Conservation (phyloP, 768 basidiomycete genomes). For the Panellus pusillus region DNA sequence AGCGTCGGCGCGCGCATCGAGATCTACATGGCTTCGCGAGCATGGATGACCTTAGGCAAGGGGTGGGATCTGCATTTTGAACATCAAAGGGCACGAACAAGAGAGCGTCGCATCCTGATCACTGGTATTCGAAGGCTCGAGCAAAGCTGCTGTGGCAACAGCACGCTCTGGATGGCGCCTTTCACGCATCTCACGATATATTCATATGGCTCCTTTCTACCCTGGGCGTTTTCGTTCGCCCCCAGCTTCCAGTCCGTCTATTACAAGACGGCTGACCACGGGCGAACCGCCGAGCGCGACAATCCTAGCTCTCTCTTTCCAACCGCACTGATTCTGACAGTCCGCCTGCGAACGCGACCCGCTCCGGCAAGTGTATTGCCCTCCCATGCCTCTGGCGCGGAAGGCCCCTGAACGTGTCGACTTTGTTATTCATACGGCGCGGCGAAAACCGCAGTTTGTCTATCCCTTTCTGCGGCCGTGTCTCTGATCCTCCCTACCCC, state of each 20-base stretch:
- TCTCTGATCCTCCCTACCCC: slow-evolving; percentile 10
- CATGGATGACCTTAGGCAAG: slow-evolving; percentile 7
- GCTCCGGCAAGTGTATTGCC: slow-evolving; percentile 7
- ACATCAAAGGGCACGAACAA: slow-evolving; percentile 16
- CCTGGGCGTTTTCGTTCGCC: slow-evolving; percentile 15
- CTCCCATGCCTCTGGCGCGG: slow-evolving; percentile 8
- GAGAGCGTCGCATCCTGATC: slow-evolving; percentile 13
- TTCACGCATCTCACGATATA: background rate
- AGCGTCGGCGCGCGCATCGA: slow-evolving; percentile 22
- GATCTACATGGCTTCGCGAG: slow-evolving; percentile 20
- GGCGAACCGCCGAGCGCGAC: slow-evolving; percentile 4
- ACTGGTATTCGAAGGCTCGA: slow-evolving; percentile 6
- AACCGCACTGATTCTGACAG: slow-evolving; percentile 8
- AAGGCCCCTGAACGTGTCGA: background rate
- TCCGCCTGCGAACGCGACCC: slow-evolving; percentile 11
- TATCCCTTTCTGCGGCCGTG: slow-evolving; percentile 7
- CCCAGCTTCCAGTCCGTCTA: slow-evolving; percentile 14
- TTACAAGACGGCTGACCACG: slow-evolving; percentile 14
- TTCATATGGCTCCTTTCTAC: slow-evolving; percentile 15
- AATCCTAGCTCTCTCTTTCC: slow-evolving; percentile 6
- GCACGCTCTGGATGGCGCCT: slow-evolving; percentile 13
- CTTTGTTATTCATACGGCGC: slow-evolving; percentile 15
- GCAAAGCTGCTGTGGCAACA: slow-evolving; percentile 16
- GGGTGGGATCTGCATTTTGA: slow-evolving; percentile 5
- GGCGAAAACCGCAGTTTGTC: slow-evolving; percentile 14